Evolutionary conservation across 1,139 yeast species (phyloP), one percentile per base, ranked within the genome.

Genomic region (Suhomyces ambrosiae): DNA sequence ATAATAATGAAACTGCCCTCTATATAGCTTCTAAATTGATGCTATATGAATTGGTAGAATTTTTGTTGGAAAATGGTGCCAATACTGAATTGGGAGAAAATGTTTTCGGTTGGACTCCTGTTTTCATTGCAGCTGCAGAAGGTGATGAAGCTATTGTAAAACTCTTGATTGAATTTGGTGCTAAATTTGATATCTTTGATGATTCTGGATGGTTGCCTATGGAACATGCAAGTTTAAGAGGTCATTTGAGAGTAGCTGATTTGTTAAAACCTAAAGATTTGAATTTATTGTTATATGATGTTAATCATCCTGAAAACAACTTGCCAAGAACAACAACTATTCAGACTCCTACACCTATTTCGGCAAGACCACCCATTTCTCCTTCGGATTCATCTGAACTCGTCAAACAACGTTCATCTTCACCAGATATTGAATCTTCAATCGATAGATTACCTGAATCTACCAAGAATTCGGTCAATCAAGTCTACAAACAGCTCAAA

Each of bases 201-300:
- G 84, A 79, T 37, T 85, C 95, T 28, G 97, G 97, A 0, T 92
- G 97, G 97, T 80, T 90, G 16, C 96, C 97, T 7, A 82, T 88
- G 81, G 98, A 92, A 54, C 97, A 92, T 60, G 97, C 97, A 0
- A 83, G 88, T 40, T 69, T 92, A 34, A 74, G 97, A 51, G 98
- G 98, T 7, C 96, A 89, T 59, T 65, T 90, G 44, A 73, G 68
- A 2, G 78, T 87, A 17, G 82, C 95, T 2, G 79, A 79, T 36
- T 52, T 79, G 50, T 65, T 88, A 40, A 65, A 65, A 37, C 86
- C 87, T 1, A 39, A 41, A 1, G 60, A 70, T 43, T 57, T 58
- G 18, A 51, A 52, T 24, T 38, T 71, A 23, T 60, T 71, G 31
- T 50, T 67, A 14, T 70, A 65, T 46, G 74, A 71, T 49, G 63